These are phyloP conservation scores for Heterobasidion occidentale DNA, from an alignment of 1,284 basidiomycete species.

Conservation along the genomic window DNA sequence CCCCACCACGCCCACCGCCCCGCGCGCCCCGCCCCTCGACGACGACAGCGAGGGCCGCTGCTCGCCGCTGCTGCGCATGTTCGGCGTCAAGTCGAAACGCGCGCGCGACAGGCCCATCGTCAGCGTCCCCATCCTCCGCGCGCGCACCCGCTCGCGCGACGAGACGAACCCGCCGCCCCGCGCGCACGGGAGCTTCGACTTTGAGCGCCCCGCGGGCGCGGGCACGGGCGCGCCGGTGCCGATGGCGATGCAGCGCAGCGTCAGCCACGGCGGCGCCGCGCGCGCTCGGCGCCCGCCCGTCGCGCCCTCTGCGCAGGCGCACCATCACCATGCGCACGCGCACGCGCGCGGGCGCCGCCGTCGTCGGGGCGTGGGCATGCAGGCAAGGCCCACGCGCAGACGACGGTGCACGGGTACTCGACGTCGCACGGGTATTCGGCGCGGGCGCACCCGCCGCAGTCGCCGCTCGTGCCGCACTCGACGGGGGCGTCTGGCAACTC, in stretches of 20 bases:
- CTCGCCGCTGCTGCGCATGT: neutral
- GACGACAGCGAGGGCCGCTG: neutral
- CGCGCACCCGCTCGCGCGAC: conserved; percentile 11
- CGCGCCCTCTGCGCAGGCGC: conserved; percentile 1
- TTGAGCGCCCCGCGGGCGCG: conserved; percentile 45
- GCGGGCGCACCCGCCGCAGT: neutral
- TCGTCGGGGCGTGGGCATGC: neutral
- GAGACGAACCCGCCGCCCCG: neutral
- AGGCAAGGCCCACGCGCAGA: neutral
- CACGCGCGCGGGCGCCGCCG: conserved; percentile 3
- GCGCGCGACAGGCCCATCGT: conserved; percentile 18
- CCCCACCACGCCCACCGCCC: neutral
- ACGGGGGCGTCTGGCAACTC: conserved; percentile 9
- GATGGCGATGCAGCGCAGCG: conserved; percentile 5
- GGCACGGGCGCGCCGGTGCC: neutral
- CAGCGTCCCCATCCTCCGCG: conserved; percentile 19
- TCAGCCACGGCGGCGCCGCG: conserved; percentile 4
- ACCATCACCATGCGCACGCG: neutral
- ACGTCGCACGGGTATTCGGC: neutral
- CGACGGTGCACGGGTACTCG: neutral
- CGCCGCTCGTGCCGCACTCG: conserved; percentile 5
- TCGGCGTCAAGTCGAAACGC: neutral
- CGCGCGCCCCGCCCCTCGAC: neutral
- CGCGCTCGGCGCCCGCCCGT: conserved; percentile 1
- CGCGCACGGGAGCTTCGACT: conserved; percentile 65